Evolutionary conservation across 2,329 filamentous ascomycete genomes (phyloP).

Genomic region (Leptographium radiaticola): DNA sequence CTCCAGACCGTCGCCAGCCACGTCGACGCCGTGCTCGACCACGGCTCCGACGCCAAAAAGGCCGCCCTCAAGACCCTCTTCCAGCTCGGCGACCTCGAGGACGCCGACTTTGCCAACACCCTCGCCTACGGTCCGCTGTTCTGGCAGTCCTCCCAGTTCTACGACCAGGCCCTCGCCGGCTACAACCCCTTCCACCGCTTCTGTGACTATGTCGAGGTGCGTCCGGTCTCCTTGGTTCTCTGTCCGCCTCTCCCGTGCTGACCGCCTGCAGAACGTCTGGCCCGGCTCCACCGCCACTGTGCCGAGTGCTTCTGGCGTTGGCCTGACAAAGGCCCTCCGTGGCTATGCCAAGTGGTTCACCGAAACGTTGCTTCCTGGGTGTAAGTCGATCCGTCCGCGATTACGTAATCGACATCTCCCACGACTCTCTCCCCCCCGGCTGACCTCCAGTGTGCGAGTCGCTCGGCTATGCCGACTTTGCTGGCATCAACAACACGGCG

Average conservation of each 20-base stretch:
- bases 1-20: conserved; percentile 33
- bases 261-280: conserved; percentile 20
- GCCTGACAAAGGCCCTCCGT: conserved; percentile 33
- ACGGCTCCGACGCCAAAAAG: conserved; percentile 25
- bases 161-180: conserved; percentile 26
- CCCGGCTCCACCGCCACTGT: conserved; percentile 23
- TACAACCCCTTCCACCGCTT: conserved; percentile 28
- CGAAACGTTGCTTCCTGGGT: conserved; percentile 25
- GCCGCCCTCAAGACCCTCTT: conserved; percentile 35
- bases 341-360: conserved; percentile 39
- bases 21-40: conserved; percentile 31
- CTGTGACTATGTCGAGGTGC: conserved; percentile 32
- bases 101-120: conserved; percentile 30
- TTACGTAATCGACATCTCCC: too few species aligned
- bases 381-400: not conserved
- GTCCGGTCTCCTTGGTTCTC: not conserved
- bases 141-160: conserved; percentile 31
- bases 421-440: not conserved
- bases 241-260: not conserved
- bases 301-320: conserved; percentile 37
- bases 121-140: conserved; percentile 42
- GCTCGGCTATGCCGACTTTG: conserved; percentile 22
- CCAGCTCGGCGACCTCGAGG: conserved; percentile 27
- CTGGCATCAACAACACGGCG: conserved; percentile 26
- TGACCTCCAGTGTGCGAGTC: conserved; percentile 20